A percentile compares a stretch with the other conserved stretches of the same genome.
Evolutionary conservation across 495 filamentous ascomycete species (phyloP).

Genomic region (Neurospora sp.): DNA sequence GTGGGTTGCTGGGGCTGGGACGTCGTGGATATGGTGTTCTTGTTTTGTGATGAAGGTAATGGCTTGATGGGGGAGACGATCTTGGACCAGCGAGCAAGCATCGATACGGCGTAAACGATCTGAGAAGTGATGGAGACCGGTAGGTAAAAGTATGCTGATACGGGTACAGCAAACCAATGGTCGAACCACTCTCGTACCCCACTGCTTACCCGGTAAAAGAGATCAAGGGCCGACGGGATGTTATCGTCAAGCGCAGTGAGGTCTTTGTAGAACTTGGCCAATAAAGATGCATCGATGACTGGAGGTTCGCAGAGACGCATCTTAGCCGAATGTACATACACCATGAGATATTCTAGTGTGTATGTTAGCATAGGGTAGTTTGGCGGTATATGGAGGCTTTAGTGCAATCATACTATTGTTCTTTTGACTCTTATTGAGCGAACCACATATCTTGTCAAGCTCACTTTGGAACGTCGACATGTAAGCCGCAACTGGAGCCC

Average conservation of each 20-base stretch:
- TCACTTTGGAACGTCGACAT: constrained; percentile 21
- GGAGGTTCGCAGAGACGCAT: constrained; percentile 23
- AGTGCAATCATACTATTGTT: background rate
- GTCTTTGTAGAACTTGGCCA: constrained; percentile 21
- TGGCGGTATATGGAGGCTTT: background rate
- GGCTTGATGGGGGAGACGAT: background rate
- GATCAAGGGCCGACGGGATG: constrained; percentile 20
- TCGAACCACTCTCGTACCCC: constrained; percentile 31
- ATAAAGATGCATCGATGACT: constrained; percentile 11
- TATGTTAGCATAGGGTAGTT: background rate
- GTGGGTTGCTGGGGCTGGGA: background rate
- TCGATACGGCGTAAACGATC: constrained; percentile 29
- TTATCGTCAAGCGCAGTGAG: constrained; percentile 20
- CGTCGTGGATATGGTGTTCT: background rate
- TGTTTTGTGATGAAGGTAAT: background rate
- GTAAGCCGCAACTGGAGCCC: constrained; percentile 13
- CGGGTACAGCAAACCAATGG: constrained; percentile 28
- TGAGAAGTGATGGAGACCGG: constrained; percentile 26
- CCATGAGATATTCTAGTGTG: background rate
- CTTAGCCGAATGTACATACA: constrained; percentile 15
- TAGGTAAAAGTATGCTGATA: constrained; percentile 26
- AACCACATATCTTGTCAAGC: constrained; percentile 16
- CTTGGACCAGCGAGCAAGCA: constrained; percentile 16
- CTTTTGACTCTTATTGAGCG: constrained; percentile 6
- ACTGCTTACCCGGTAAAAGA: constrained; percentile 9